These are phyloP conservation scores for Debaryomyces tyrocola DNA, from an alignment of 805 yeast genomes.

Conservation along the genomic window DNA sequence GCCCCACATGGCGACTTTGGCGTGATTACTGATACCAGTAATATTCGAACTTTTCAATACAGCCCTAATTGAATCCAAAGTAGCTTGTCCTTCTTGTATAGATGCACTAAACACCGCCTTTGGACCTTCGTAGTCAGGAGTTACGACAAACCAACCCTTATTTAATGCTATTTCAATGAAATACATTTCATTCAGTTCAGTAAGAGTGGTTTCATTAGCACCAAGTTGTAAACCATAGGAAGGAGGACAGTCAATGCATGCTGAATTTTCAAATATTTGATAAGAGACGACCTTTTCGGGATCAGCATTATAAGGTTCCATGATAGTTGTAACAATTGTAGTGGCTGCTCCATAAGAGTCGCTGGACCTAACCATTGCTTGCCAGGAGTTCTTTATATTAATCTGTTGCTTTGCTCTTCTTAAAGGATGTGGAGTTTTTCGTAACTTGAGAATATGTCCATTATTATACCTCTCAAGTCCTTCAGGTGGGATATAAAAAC, in stretches of 20 bases:
- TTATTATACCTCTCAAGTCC: slow-evolving; percentile 16
- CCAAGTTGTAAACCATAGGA: slow-evolving; percentile 21
- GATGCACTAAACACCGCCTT: slow-evolving; percentile 32
- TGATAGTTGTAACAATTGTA: slow-evolving; percentile 24
- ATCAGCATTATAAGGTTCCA: slow-evolving; percentile 30
- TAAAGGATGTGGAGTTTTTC: slow-evolving; percentile 19
- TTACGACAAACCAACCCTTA: slow-evolving; percentile 32
- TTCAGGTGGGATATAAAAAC: slow-evolving; percentile 22
- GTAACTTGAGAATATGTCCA: slow-evolving; percentile 25
- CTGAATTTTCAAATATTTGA: slow-evolving; percentile 31
- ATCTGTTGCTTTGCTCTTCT: slow-evolving; percentile 17
- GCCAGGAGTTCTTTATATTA: slow-evolving; percentile 22
- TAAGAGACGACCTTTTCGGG: slow-evolving; percentile 24
- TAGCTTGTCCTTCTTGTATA: slow-evolving; percentile 27
- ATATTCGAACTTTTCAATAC: slow-evolving; percentile 13
- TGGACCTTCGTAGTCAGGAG: slow-evolving; percentile 38
- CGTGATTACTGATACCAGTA: slow-evolving; percentile 19
- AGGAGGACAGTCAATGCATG: slow-evolving; percentile 25
- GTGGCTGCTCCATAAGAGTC: slow-evolving; percentile 27
- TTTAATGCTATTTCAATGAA: slow-evolving; percentile 19
- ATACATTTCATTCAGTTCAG: slow-evolving; percentile 14
- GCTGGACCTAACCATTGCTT: slow-evolving; percentile 18
- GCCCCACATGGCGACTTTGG: slow-evolving; percentile 30
- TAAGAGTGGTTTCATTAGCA: slow-evolving; percentile 10
- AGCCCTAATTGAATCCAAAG: slow-evolving; percentile 32